Base-by-base conservation (phyloP, 2,329 filamentous ascomycete genomes). In the Cercospora brassicicola region DNA sequence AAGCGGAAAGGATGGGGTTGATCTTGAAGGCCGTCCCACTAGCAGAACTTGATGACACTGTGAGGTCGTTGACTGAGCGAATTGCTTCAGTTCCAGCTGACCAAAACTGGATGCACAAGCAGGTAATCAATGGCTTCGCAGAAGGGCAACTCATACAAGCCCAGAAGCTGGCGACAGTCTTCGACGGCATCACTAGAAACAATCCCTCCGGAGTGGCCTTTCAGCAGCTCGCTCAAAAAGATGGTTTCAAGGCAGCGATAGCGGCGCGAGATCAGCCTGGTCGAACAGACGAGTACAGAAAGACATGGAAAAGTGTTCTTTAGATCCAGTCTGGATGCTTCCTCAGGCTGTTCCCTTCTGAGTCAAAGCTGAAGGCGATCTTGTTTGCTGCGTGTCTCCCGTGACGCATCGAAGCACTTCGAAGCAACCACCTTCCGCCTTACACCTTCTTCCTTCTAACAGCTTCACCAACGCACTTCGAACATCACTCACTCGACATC, bases 91-190 rank as follows among this genome's bases (percentile, higher is more conserved):
- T 59, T 23, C 30, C 55, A 33, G 55, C 55, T 18, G 55, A 59
- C 59, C 69, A 70, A 33, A 31, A 59, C 10, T 66, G 69, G 67
- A 69, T 71, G 67, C 66, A 65, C 31, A 71, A 71, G 62, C 64
- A 66, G 31, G 67, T 69, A 3, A 59, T 71, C 48, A 69, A 71
- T 62, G 39, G 62, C 15, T 66, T 67, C 26, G 56, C 66, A 5
- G 65, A 70, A 55, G 65, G 20, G 11, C 63, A 66, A 39, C 31
- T 71, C 18, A 23, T 30, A 15, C 48, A 57, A 18, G 63, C 62
- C 26, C 69, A 71, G 65, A 65, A 66, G 33, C 23, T 68, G 31
- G 65, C 70, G 18, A 70, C 69, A 9, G 53, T 70, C 10, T 68
- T 71, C 23, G 65, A 67, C 31, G 65, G 61, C 13, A 57, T 67